Base-by-base conservation (phyloP, 257 asterid species). In the Scutellaria galericulata region DNA sequence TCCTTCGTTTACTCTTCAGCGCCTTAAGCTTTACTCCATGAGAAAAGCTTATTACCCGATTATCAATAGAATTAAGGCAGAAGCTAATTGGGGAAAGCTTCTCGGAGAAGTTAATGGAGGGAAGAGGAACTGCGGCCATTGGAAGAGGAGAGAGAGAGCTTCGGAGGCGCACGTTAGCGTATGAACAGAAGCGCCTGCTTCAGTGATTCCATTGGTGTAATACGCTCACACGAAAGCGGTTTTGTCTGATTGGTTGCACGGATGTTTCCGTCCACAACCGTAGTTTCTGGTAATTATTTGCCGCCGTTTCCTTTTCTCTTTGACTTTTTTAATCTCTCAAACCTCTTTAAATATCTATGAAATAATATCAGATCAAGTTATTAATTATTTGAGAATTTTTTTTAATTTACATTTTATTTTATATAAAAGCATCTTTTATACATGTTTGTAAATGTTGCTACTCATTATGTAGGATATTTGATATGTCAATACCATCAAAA, bases 71-170 rank as follows among this genome's bases (percentile, higher is more conserved):
- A 55, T 68, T 48, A 11, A 45, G 55, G 66, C 72, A 65, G 48
- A 76, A 79, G 54, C 76, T 58, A 70, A 73, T 54, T 27, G 76
- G 74, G 24, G 75, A 54, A 9, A 59, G 75, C 20, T 71, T 82
- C 27, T 64, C 76, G 7, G 83, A 48, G 70, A 70, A 46, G 59
- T 50, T 63, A 31, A 74, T 55, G 46, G 83, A 69, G 18, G 85
- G 84, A 50, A 80, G 78, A 51, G 84, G 74, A 85, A 87, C 20
- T 2, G 89, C 81, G 64, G 96, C 91, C 96, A 89, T 89, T 5
- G 68, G 53, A 10, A 52, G 62, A 11, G 57, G 58, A 52, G 59
- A 37, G 75, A 45, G 68, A 40, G 18, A 18, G 18, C 18, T 18
- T 18, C 18, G 18, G 18, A 18, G 47, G 83, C 70, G 82, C n/a